A percentile compares a stretch with the other conserved stretches of the same genome.
These are phyloP conservation scores for Lyophyllum shimeji DNA, from an alignment of 768 basidiomycete genomes.

Conservation along the genomic window DNA sequence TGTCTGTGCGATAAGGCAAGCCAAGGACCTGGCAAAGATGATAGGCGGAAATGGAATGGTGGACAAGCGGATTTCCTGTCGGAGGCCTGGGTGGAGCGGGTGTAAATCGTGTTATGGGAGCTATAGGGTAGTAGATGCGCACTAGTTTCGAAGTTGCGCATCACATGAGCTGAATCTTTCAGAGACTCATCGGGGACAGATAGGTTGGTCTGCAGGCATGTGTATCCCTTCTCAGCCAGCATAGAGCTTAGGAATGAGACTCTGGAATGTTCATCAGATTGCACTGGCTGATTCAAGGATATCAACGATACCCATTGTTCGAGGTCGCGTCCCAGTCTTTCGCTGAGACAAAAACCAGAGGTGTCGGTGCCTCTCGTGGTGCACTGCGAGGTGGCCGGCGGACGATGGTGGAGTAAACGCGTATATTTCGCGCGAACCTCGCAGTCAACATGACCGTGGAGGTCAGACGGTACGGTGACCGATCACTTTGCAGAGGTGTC, in stretches of 20 bases:
- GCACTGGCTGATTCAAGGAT: background rate
- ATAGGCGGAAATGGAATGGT: conserved; percentile 57
- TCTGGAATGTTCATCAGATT: conserved; percentile 21
- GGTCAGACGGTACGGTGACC: background rate
- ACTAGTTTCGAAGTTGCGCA: conserved; percentile 43
- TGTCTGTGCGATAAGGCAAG: conserved; percentile 59
- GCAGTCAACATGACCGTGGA: conserved; percentile 2
- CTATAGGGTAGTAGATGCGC: conserved; percentile 10
- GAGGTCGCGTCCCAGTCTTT: conserved; percentile 43
- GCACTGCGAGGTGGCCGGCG: conserved; percentile 38
- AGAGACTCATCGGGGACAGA: conserved; percentile 20
- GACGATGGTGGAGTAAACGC: conserved; percentile 33
- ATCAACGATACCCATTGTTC: conserved; percentile 30
- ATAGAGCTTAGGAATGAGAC: conserved; percentile 34
- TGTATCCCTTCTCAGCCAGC: conserved; percentile 49
- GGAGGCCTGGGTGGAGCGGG: conserved; percentile 34
- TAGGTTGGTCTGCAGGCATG: conserved; percentile 45
- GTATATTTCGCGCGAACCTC: background rate
- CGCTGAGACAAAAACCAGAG: conserved; percentile 52
- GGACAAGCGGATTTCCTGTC: conserved; percentile 39
- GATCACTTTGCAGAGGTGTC: conserved; percentile 5
- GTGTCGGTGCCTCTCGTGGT: conserved; percentile 50
- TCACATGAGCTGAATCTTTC: conserved; percentile 28
- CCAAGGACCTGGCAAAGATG: conserved; percentile 46
- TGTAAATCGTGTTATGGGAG: background rate